A percentile compares a stretch with the other conserved stretches of the same genome.
phyloP scores from a whole-genome alignment of 441 rosid species.

The Erodium trifolium region DNA sequence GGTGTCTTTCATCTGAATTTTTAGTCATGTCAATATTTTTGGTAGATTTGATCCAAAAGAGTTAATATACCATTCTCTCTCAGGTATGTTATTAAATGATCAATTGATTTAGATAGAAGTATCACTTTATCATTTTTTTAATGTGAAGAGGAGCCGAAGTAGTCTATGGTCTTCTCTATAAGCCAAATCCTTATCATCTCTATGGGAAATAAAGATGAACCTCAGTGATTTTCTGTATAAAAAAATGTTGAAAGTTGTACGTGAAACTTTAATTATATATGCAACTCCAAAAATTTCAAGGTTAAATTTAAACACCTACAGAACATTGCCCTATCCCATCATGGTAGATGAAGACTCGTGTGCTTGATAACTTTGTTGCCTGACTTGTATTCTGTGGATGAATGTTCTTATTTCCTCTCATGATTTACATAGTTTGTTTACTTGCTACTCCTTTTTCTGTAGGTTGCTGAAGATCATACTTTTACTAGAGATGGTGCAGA shows the following conservation, averaged over 20 bases:
- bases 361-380: not conserved
- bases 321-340: too few species aligned
- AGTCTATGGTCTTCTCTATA: too few species aligned
- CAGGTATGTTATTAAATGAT: not conserved
- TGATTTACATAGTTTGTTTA: not conserved
- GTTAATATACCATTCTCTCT: not conserved
- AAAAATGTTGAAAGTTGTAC: too few species aligned
- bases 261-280: too few species aligned
- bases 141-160: not conserved
- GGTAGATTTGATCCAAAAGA: too few species aligned
- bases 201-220: too few species aligned
- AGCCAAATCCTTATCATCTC: too few species aligned
- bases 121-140: not conserved
- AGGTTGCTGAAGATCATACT: conserved; percentile 72
- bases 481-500: conserved; percentile 88
- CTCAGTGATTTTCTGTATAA: too few species aligned
- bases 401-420: not conserved
- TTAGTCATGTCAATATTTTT: not conserved
- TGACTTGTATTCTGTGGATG: not conserved
- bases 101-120: not conserved
- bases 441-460: conserved; percentile 18
- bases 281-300: too few species aligned
- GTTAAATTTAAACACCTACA: too few species aligned
- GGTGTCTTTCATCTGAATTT: not conserved
- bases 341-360: not conserved